phyloP scores from a whole-genome alignment of 768 basidiomycete genomes.

The Pleurotus salmoneostramineus region DNA sequence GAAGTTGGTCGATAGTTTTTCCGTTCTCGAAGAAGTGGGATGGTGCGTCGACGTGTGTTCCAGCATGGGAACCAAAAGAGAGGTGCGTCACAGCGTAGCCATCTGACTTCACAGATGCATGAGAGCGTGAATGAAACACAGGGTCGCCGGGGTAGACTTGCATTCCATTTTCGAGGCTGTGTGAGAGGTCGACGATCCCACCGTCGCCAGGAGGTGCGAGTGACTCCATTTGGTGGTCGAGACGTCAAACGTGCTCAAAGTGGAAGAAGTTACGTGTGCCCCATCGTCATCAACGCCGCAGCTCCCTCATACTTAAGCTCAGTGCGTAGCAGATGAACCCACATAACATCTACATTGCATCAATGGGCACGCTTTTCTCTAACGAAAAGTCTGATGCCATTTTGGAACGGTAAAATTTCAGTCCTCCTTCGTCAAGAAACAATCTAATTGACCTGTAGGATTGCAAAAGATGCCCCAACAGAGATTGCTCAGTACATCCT shows the following conservation, averaged over 20 bases:
- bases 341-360: not conserved
- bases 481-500: not conserved
- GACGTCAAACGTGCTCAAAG: not conserved
- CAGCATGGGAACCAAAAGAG: conserved; percentile 64
- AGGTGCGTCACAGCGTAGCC: conserved; percentile 51
- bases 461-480: not conserved
- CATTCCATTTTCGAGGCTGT: conserved; percentile 38
- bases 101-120: conserved; percentile 36
- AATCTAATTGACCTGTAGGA: not conserved
- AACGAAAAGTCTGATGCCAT: not conserved
- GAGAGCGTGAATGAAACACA: conserved; percentile 31
- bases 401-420: not conserved
- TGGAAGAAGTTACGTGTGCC: not conserved
- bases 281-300: not conserved
- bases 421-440: not conserved
- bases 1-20: conserved; percentile 53
- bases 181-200: conserved; percentile 51
- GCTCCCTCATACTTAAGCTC: not conserved
- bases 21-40: conserved; percentile 65
- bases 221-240: not conserved
- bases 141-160: conserved; percentile 59
- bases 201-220: conserved; percentile 9
- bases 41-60: conserved; percentile 80
- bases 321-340: not conserved
- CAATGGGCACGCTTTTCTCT: not conserved